Conservation (phyloP, 2,329 filamentous ascomycete genomes). For the Fusarium concolor region DNA sequence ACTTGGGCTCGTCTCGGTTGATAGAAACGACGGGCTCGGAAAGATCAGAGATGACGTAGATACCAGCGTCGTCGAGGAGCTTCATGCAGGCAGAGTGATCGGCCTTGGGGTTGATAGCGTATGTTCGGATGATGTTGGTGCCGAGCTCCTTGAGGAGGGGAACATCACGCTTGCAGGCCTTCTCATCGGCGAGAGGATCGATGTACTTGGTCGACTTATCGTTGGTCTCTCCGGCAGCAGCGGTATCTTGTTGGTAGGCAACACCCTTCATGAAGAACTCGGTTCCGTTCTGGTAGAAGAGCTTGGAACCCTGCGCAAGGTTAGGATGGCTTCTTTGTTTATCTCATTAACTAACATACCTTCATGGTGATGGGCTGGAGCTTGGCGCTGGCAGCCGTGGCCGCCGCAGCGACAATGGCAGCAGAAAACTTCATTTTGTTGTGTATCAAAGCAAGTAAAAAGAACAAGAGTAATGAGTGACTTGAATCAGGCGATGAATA, state of each 20-base stretch:
- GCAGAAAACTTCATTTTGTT: conserved; percentile 52
- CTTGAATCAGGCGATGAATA: conserved; percentile 31
- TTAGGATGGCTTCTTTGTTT: not conserved
- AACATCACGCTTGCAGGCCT: conserved; percentile 84
- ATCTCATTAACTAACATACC: conserved; percentile 55
- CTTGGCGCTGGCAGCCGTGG: conserved; percentile 55
- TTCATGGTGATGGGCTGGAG: conserved; percentile 75
- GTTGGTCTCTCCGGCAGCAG: conserved; percentile 63
- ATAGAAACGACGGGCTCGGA: conserved; percentile 86
- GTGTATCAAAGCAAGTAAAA: conserved; percentile 34
- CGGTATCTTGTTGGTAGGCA: conserved; percentile 89
- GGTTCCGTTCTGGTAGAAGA: conserved; percentile 84
- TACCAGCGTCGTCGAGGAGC: conserved; percentile 82
- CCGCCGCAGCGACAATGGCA: conserved; percentile 56
- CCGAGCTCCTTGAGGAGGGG: conserved; percentile 80
- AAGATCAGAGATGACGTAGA: conserved; percentile 95
- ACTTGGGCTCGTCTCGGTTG: conserved; percentile 81
- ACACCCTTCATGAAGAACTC: conserved; percentile 88
- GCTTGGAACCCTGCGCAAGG: conserved; percentile 74
- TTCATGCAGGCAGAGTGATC: conserved; percentile 90
- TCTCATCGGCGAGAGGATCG: conserved; percentile 82
- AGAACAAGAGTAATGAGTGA: conserved; percentile 35
- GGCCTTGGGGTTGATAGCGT: conserved; percentile 84
- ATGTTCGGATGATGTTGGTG: conserved; percentile 95
- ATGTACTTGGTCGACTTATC: conserved; percentile 68